Percentiles rank a stretch among this genome's conserved stretches.
Evolutionary conservation across 2,329 filamentous ascomycete species (phyloP).

Genomic region (Colletotrichum incanum): DNA sequence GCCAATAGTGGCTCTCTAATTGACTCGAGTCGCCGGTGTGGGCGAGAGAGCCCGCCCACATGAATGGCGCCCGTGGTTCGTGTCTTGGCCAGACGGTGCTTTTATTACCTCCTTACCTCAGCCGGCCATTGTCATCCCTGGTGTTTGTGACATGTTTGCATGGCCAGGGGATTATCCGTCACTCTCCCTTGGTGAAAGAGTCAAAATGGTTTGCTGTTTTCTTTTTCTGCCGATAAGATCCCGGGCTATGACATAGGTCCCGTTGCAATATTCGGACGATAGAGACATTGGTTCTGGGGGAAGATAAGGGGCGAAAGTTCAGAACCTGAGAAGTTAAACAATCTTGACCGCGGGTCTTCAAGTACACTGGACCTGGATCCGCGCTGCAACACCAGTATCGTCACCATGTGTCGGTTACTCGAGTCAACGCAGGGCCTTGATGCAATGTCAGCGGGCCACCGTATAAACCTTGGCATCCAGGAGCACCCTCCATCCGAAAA

Average conservation of each 20-base stretch:
- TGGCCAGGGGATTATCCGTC: background rate
- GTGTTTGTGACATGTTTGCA: constrained; percentile 11
- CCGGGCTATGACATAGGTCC: constrained; percentile 24
- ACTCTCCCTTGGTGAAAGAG: constrained; percentile 10
- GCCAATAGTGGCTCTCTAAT: constrained; percentile 19
- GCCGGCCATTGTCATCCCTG: constrained; percentile 5
- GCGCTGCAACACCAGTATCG: background rate
- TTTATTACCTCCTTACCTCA: constrained; percentile 37
- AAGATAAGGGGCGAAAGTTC: constrained; percentile 14
- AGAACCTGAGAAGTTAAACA: constrained; percentile 12
- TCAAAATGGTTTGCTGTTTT: background rate
- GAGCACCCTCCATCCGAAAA: constrained; percentile 26
- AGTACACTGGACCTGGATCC: constrained; percentile 16
- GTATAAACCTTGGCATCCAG: constrained; percentile 21
- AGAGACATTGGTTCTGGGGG: background rate
- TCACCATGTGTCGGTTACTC: constrained; percentile 24
- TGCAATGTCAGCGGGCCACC: constrained; percentile 26
- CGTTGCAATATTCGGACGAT: constrained; percentile 28
- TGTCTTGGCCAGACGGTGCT: constrained; percentile 22
- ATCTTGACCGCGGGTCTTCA: background rate
- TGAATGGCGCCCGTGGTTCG: constrained; percentile 17
- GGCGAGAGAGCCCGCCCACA: constrained; percentile 9
- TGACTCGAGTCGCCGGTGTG: constrained; percentile 8
- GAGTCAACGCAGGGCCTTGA: constrained; percentile 20
- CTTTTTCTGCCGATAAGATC: constrained; percentile 20